Evolutionary conservation across 768 basidiomycete genomes (phyloP), one percentile per base, ranked within the genome.

Genomic region (Tricholoma matsutake): DNA sequence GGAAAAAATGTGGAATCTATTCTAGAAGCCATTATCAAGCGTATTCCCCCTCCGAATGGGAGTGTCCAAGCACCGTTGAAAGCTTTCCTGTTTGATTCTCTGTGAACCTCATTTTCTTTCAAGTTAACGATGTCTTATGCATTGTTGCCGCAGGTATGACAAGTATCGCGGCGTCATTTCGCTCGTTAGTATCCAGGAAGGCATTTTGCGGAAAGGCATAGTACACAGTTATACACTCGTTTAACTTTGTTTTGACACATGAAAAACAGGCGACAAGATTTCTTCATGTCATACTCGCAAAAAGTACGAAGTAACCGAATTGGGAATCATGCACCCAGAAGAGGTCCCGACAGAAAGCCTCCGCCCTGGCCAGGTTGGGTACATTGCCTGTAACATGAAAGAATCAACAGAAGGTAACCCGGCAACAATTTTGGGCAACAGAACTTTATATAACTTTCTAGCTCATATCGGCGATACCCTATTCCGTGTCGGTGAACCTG

Each of bases 301-400:
- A 71, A 87, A 86, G 66, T 98, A 97, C 72, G 93, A 97, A 62
- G 83, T 98, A 16, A 85, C 86, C 22, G 93, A 96, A 65, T 74
- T 97, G 31, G 96, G 96, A 13, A 83, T 96, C 58, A 86, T 96
- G 82, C 80, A 95, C 71, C 96, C 96, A 4, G 91, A 93, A 68
- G 93, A 96, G 72, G 78, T 87, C n/a, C 81, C 91, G 11, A 90
- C 88, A 0, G 77, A 76, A 10, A 81, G 79, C 58, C 75, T 94
- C 51, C 81, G 82, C 59, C 83, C 90, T 35, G 92, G 92, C 6
- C 92, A 94, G 74, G 93, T 94, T 16, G 92, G 93, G 14, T 95
- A 86, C 68, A 83, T 93, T 59, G 91, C 94, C 1, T 98, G 96
- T 73, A 96, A 95, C 70, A 98, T 99, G 96, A 99, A 98, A 73